Evolutionary conservation across 768 basidiomycete genomes (phyloP), one percentile per base, ranked within the genome.

Genomic region (Porphyrellus cyaneotinctus): DNA sequence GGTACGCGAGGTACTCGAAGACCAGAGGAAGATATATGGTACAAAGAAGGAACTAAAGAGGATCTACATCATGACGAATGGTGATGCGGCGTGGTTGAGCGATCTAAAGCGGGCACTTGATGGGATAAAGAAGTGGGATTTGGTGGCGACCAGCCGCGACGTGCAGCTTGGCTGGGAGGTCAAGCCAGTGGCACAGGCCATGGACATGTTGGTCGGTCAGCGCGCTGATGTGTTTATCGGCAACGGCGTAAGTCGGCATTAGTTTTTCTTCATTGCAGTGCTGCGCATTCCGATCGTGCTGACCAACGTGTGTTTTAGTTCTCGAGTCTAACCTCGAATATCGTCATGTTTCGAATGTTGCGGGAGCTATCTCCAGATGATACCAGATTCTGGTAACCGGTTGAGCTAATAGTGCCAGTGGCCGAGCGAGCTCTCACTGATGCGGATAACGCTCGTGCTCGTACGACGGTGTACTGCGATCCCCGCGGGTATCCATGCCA

Each of bases 21-120:
- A 69, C n/a, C 68, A 62, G 23, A 46, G 47, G 41, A 52, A 43
- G 45, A 5, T 24, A 6, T 43, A 62, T 30, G 58, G 61, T 2
- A 26, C 26, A 12, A 28, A n/a, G 1, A 62, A 51, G 18, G 62
- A 59, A 14, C 60, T 85, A 38, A 75, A 72, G 54, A 70, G 71
- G 43, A 63, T 88, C 26, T 87, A 83, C 55, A 67, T 87, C 45
- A 77, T 87, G 79, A 84, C 84, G 37, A 88, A 88, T 52, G 86
- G 76, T 8, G 71, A 77, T 39, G 53, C 51, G 28, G 67, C 61
- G 35, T 88, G 80, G 80, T 58, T 84, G 36, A 59, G 52, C 0
- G 74, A 78, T 51, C 65, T 84, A 42, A 76, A 72, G 62, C 37
- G 32, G 6, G 76, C 72, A 17, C 61, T 86, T 35, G 30, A 54